Evolutionary conservation across 2,329 filamentous ascomycete species (phyloP).

Genomic region (Xylaria sp.): DNA sequence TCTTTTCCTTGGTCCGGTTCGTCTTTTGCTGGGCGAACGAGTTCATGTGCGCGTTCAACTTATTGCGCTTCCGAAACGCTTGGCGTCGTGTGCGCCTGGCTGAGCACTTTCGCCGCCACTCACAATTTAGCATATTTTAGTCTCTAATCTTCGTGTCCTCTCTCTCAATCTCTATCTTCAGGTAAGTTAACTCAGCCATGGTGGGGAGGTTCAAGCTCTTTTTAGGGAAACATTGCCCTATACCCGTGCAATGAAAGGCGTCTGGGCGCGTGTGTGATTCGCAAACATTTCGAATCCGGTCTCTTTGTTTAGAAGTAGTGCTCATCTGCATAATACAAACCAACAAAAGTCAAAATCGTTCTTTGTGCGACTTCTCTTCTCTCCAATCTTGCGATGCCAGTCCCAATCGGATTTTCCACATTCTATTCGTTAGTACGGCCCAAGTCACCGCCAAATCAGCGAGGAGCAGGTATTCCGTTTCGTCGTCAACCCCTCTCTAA

Average conservation of each 20-base stretch:
- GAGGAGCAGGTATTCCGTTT: background rate
- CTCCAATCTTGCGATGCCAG: too few relatives aligned
- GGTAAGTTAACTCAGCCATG: background rate
- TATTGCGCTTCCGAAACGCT: too few relatives aligned
- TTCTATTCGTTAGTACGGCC: background rate
- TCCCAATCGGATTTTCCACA: background rate
- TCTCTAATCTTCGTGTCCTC: background rate
- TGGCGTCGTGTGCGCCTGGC: too few relatives aligned
- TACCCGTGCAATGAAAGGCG: constrained; percentile 10
- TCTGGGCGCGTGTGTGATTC: background rate
- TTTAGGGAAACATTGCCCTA: constrained; percentile 3
- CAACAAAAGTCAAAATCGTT: background rate
- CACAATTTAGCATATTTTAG: constrained; percentile 10
- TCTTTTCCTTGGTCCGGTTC: background rate
- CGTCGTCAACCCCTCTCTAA: constrained; percentile 9
- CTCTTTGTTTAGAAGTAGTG: background rate
- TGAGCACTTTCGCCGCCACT: background rate
- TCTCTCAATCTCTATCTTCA: background rate
- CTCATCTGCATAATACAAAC: constrained; percentile 8
- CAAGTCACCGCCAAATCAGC: background rate
- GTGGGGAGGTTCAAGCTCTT: background rate
- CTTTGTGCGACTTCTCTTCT: background rate
- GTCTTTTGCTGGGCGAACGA: background rate
- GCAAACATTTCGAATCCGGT: background rate
- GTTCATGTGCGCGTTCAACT: too few relatives aligned